Conservation (phyloP, 345 rosid genomes). For the thale cress (Arabidopsis thaliana) region TAIR10.1 NC_003071.7:12873001-12873500, state of each 20-base stretch:
- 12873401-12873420: constrained; percentile 56
- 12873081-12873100: constrained; percentile 2
- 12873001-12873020: constrained; percentile 28
- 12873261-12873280: constrained; percentile 29
- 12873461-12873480: constrained; percentile 65
- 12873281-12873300: constrained; percentile 48
- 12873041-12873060: constrained; percentile 54
- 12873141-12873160: constrained; percentile 54
- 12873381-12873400: constrained; percentile 53
- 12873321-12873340: constrained; percentile 56
- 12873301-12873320: constrained; percentile 65
- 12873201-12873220: constrained; percentile 46
- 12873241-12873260: constrained; percentile 15
- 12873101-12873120: constrained; percentile 53
- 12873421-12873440: constrained; percentile 56
- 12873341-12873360: constrained; percentile 81
- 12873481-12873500: not conserved
- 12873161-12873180: constrained; percentile 45
- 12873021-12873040: constrained; percentile 45
- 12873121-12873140: constrained; percentile 49
- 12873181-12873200: constrained; percentile 51
- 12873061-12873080: not conserved
- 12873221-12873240: constrained; percentile 56
- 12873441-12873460: constrained; percentile 58
- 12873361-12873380: constrained; percentile 67